phyloP scores from a whole-genome alignment of 1,284 basidiomycete genomes.

The Limonomyces culmigenus region DNA sequence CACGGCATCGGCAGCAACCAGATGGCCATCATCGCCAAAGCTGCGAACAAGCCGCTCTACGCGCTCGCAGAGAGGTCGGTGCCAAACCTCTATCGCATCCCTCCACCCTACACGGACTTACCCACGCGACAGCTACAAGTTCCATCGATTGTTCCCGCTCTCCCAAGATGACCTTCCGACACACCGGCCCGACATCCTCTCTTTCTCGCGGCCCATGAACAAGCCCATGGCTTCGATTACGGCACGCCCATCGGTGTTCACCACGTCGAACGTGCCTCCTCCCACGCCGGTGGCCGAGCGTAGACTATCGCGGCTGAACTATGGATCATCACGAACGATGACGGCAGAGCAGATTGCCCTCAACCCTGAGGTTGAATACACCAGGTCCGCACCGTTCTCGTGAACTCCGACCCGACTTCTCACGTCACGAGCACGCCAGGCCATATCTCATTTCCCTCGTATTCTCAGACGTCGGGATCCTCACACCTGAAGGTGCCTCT shows the following conservation, averaged over 20 bases:
- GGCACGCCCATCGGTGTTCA: constrained; percentile 6
- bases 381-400: constrained; percentile 32
- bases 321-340: constrained; percentile 24
- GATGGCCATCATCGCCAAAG: constrained; percentile 91
- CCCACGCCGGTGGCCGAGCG: not conserved
- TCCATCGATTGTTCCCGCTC: constrained; percentile 90
- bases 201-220: constrained; percentile 31
- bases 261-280: not conserved
- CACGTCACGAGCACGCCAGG: constrained; percentile 19
- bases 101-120: constrained; percentile 9
- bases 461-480: constrained; percentile 81
- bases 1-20: constrained; percentile 91
- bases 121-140: constrained; percentile 67
- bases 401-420: not conserved
- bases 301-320: not conserved
- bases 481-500: constrained; percentile 63
- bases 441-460: constrained; percentile 82
- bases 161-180: constrained; percentile 94
- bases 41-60: constrained; percentile 91
- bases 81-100: too few species aligned
- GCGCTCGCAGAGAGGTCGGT: constrained; percentile 82
- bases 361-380: constrained; percentile 74
- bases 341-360: constrained; percentile 56
- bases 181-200: constrained; percentile 53
- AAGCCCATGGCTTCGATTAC: constrained; percentile 9